These are phyloP conservation scores for Cryptococcus sp. DNA, from an alignment of 1,284 basidiomycete genomes.

Conservation along the genomic window DNA sequence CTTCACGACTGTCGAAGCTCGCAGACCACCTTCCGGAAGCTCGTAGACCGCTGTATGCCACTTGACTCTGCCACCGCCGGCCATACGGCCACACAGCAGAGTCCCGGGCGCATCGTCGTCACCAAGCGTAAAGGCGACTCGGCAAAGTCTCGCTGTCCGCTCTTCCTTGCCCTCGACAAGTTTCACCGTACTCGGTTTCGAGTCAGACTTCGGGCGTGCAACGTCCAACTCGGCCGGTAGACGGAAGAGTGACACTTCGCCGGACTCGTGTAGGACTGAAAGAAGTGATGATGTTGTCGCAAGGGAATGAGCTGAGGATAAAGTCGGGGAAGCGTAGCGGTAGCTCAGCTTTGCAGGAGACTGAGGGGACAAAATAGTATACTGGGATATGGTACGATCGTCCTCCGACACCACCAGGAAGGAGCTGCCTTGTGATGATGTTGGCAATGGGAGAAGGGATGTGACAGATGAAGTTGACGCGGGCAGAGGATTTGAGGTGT, in stretches of 20 bases:
- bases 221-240: conserved; percentile 60
- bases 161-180: conserved; percentile 49
- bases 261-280: conserved; percentile 65
- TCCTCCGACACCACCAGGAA: conserved; percentile 73
- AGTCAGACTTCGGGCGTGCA: conserved; percentile 39
- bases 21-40: conserved; percentile 56
- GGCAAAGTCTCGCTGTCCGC: conserved; percentile 30
- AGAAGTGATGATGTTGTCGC: conserved; percentile 58
- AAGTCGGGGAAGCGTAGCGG: conserved; percentile 61
- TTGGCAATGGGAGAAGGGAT: conserved; percentile 40
- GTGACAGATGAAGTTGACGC: conserved; percentile 48
- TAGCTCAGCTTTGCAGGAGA: conserved; percentile 53
- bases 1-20: conserved; percentile 53
- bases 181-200: conserved; percentile 39
- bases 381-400: conserved; percentile 67
- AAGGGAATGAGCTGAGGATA: conserved; percentile 65
- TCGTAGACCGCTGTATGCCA: conserved; percentile 65
- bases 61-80: conserved; percentile 66
- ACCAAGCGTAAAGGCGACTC: conserved; percentile 40
- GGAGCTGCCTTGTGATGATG: conserved; percentile 33
- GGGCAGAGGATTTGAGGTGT: conserved; percentile 44
- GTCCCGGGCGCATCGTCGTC: conserved; percentile 59
- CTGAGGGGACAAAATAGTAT: conserved; percentile 58
- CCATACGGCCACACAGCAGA: conserved; percentile 64
- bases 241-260: conserved; percentile 66